Evolutionary conservation across 768 basidiomycete species (phyloP).

Genomic region (Boletus rubropictus): DNA sequence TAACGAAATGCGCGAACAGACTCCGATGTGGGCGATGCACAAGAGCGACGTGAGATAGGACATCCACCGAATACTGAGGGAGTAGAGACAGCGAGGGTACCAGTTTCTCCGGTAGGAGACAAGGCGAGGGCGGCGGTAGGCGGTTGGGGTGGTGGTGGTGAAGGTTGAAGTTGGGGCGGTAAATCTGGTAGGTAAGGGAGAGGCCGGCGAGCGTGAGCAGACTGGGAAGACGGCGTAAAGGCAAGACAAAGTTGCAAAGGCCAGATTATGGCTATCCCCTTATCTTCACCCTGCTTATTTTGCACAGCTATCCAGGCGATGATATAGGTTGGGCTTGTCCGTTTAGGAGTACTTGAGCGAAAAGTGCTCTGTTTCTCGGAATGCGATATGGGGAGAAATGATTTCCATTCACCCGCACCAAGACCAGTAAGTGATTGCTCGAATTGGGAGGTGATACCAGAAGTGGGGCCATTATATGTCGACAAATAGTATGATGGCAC

Average conservation of each 20-base stretch:
- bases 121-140: constrained; percentile 27
- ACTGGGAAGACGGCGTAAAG: constrained; percentile 35
- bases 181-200: constrained; percentile 59
- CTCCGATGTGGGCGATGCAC: constrained; percentile 35
- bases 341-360: constrained; percentile 16
- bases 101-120: constrained; percentile 13
- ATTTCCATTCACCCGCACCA: constrained; percentile 52
- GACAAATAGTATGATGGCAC: constrained; percentile 69
- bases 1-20: constrained; percentile 41
- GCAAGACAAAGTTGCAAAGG: constrained; percentile 55
- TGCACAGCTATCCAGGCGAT: constrained; percentile 73
- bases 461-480: constrained; percentile 63
- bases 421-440: constrained; percentile 56
- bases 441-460: constrained; percentile 58
- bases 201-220: constrained; percentile 35
- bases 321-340: constrained; percentile 37
- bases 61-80: constrained; percentile 16
- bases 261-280: constrained; percentile 71
- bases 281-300: constrained; percentile 76
- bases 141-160: constrained; percentile 38
- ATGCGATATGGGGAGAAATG: not conserved
- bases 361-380: constrained; percentile 21
- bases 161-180: constrained; percentile 55
- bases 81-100: not conserved
- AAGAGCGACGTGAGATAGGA: constrained; percentile 30